Evolutionary conservation across 495 filamentous ascomycete genomes (phyloP).

Genomic region (Penicillium egyptiacum): DNA sequence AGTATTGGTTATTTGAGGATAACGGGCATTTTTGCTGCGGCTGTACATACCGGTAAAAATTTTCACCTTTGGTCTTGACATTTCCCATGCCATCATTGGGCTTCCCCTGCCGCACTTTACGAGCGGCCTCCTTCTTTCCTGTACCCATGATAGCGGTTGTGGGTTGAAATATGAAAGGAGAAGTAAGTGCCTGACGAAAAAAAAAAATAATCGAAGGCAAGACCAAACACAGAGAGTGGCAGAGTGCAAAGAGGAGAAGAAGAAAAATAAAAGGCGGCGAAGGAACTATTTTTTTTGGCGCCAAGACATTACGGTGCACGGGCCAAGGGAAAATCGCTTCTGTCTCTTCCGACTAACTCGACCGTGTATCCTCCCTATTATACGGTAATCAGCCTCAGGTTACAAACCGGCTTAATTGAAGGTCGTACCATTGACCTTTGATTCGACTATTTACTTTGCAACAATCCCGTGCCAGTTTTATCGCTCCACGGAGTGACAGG

Average conservation of each 20-base stretch:
- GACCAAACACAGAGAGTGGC: constrained; percentile 36
- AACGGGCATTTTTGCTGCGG: not conserved
- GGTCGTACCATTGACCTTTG: not conserved
- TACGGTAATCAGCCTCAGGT: constrained; percentile 1
- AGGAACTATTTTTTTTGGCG: constrained; percentile 38
- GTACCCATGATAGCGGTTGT: constrained; percentile 72
- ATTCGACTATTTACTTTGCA: not conserved
- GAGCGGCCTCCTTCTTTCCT: constrained; percentile 86
- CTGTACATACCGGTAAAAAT: constrained; percentile 72
- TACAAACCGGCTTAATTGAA: not conserved
- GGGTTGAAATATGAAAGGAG: constrained; percentile 20
- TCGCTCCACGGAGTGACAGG: not conserved
- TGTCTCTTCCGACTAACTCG: constrained; percentile 33
- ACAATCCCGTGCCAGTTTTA: not conserved
- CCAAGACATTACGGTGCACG: constrained; percentile 43
- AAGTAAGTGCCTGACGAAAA: constrained; percentile 20
- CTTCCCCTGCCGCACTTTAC: constrained; percentile 81
- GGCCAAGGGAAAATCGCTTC: constrained; percentile 49
- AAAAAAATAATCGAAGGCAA: constrained; percentile 32
- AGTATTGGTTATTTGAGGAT: constrained; percentile 15
- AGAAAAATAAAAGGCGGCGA: constrained; percentile 32
- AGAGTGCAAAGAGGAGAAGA: constrained; percentile 38
- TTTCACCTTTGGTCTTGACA: constrained; percentile 92
- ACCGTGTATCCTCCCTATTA: constrained; percentile 16
- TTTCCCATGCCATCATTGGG: constrained; percentile 80